phyloP scores from a whole-genome alignment of 345 rosid species.

The Pelargonium nanum region DNA sequence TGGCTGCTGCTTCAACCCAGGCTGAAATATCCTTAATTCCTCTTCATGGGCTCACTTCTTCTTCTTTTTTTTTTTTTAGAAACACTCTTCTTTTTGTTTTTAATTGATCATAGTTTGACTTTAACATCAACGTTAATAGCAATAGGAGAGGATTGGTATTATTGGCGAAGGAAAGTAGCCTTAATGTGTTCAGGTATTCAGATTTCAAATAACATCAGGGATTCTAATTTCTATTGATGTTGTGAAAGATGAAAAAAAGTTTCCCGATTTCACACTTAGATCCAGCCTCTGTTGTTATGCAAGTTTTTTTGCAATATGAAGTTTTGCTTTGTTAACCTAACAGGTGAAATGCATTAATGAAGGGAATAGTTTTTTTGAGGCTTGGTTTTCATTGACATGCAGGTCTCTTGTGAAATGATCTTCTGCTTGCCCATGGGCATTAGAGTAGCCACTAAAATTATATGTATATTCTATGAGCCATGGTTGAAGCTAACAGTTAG shows the following conservation, averaged over 20 bases:
- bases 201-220: neutral
- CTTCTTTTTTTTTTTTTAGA: too few relatives aligned
- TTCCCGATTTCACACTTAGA: neutral
- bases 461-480: neutral
- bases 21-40: slow-evolving; percentile 89
- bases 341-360: too few relatives aligned
- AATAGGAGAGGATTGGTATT: neutral
- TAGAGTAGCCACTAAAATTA: too few relatives aligned
- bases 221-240: neutral
- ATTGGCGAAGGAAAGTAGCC: neutral
- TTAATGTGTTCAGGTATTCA: neutral
- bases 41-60: slow-evolving; percentile 3
- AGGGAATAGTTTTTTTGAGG: too few relatives aligned
- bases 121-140: neutral
- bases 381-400: too few relatives aligned
- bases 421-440: too few relatives aligned
- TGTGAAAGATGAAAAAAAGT: neutral
- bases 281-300: neutral
- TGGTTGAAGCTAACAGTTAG: neutral
- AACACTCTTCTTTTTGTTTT: neutral
- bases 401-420: too few relatives aligned
- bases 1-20: slow-evolving; percentile 97
- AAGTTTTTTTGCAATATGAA: too few relatives aligned
- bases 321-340: too few relatives aligned
- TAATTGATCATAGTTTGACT: neutral